phyloP scores from a whole-genome alignment of 73 alveolate species.

The Diophrys sp. region DNA sequence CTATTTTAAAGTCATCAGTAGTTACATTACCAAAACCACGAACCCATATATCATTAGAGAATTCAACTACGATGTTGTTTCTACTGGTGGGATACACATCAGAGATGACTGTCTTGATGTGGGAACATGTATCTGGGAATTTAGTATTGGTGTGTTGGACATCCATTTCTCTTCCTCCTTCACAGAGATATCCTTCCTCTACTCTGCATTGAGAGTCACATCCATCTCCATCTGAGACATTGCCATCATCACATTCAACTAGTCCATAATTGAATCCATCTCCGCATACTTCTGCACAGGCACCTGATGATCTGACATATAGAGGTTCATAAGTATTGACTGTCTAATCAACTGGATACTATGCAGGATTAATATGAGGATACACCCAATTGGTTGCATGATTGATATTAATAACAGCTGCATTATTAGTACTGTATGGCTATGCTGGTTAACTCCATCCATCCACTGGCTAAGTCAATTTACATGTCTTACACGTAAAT shows the following conservation, averaged over 20 bases:
- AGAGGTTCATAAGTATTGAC: neutral
- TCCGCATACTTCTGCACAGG: constrained; percentile 31
- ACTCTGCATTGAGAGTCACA: constrained; percentile 40
- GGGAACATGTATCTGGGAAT: constrained; percentile 22
- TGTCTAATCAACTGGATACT: neutral
- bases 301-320: constrained; percentile 27
- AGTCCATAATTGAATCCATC: constrained; percentile 25
- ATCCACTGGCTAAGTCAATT: neutral
- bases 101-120: constrained; percentile 11
- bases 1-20: constrained; percentile 13
- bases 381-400: too few relatives aligned
- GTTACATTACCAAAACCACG: constrained; percentile 24
- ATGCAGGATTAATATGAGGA: too few relatives aligned
- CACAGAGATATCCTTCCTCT: constrained; percentile 53
- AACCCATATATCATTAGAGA: constrained; percentile 18
- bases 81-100: neutral
- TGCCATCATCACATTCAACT: constrained; percentile 70
- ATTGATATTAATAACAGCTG: too few relatives aligned
- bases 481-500: neutral
- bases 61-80: constrained; percentile 19
- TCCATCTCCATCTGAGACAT: constrained; percentile 49
- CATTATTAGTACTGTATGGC: too few relatives aligned
- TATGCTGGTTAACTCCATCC: neutral
- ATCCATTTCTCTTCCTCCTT: constrained; percentile 7
- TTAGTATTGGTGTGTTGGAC: too few relatives aligned